phyloP scores from a whole-genome alignment of 192 early-diverging fungal species.

The Linnemannia schmuckeri region DNA sequence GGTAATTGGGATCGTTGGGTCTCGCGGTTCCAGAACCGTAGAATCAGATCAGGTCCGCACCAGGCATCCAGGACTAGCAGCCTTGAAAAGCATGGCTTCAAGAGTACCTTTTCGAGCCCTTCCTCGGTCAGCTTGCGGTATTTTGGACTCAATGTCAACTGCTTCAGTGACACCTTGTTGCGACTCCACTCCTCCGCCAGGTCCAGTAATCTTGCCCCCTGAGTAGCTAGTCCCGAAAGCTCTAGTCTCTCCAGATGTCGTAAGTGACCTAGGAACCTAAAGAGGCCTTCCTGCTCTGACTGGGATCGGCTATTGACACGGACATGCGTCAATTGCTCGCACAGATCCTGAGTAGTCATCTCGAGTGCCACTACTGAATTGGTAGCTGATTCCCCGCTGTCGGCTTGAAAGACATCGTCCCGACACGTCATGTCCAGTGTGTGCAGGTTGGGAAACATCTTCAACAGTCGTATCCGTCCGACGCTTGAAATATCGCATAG shows the following conservation, averaged over 20 bases:
- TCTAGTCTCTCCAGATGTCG: conserved; percentile 11
- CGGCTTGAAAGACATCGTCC: conserved; percentile 14
- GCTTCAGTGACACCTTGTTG: conserved; percentile 6
- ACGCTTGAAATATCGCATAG: conserved; percentile 31
- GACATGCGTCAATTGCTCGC: not conserved
- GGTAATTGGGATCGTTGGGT: conserved; percentile 20
- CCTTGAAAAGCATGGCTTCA: conserved; percentile 12
- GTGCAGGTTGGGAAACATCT: conserved; percentile 26
- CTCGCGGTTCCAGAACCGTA: conserved; percentile 23
- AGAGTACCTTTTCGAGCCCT: conserved; percentile 10
- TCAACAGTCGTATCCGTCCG: conserved; percentile 14
- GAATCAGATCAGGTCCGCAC: conserved; percentile 22
- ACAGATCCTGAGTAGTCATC: not conserved
- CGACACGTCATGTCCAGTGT: conserved; percentile 6
- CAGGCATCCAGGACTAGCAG: conserved; percentile 17
- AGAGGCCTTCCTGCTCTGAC: conserved; percentile 10
- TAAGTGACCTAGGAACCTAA: not conserved
- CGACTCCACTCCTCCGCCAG: conserved; percentile 32
- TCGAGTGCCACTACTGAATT: no score
- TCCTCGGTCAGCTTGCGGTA: conserved; percentile 8
- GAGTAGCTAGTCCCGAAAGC: conserved; percentile 6
- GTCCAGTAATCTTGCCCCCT: not conserved
- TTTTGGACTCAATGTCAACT: conserved; percentile 1
- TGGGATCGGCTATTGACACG: conserved; percentile 11
- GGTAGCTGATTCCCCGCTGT: not conserved